phyloP scores from a whole-genome alignment of 352 stramenopile species.

The Phytophthora tentaculata region DNA sequence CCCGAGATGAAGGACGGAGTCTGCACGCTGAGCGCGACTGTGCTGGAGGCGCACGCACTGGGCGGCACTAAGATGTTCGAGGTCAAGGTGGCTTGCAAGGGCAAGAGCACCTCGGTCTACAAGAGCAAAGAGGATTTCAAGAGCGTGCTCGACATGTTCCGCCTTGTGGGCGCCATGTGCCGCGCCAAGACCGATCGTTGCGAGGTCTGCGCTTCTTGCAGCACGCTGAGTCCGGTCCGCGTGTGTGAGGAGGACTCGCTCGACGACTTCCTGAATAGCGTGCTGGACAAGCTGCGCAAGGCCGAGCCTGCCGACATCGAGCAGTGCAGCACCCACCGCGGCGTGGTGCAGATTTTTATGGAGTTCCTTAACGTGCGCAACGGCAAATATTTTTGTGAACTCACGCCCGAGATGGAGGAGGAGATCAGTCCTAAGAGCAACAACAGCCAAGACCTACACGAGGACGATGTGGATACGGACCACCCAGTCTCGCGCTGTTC shows the following conservation, averaged over 20 bases:
- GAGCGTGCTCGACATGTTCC: conserved; percentile 84
- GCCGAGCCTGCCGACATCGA: conserved; percentile 46
- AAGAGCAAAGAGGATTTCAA: conserved; percentile 89
- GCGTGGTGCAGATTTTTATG: conserved; percentile 85
- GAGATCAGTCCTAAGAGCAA: conserved; percentile 25
- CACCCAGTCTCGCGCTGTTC: conserved; percentile 76
- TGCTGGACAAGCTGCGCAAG: conserved; percentile 70
- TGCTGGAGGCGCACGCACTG: conserved; percentile 70
- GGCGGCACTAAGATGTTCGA: conserved; percentile 84
- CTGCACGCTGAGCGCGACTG: conserved; percentile 53
- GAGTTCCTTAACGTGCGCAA: conserved; percentile 83
- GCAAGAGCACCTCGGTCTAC: conserved; percentile 78
- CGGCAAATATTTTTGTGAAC: conserved; percentile 77
- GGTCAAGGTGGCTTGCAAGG: conserved; percentile 79
- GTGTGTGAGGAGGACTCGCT: conserved; percentile 62
- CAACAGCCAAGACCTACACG: conserved; percentile 19
- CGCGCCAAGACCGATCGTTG: conserved; percentile 57
- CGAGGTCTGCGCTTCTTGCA: conserved; percentile 62
- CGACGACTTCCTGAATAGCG: conserved; percentile 56
- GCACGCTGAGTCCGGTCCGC: conserved; percentile 43
- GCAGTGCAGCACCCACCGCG: conserved; percentile 68
- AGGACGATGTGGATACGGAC: conserved; percentile 66
- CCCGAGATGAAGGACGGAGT: conserved; percentile 54
- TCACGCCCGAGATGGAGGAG: conserved; percentile 42
- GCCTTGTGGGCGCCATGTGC: conserved; percentile 76